phyloP scores from a whole-genome alignment of 2,329 filamentous ascomycete species.

The Talaromyces sp. region DNA sequence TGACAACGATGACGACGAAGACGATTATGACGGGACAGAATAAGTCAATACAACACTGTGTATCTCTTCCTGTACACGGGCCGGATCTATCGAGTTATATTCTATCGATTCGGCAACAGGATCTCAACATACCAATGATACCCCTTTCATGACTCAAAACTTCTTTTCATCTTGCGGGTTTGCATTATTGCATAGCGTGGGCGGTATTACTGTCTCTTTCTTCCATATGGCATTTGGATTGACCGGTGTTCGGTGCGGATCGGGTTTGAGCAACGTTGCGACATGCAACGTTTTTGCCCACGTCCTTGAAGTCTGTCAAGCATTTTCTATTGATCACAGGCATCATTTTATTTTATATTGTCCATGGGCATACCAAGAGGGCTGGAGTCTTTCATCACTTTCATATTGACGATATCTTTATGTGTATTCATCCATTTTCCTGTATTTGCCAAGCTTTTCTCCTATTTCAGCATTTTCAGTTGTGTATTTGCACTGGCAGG shows the following conservation, averaged over 20 bases:
- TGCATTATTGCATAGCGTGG: conserved; percentile 37
- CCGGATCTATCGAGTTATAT: not conserved
- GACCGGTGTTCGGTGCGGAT: conserved; percentile 30
- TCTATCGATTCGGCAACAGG: not conserved
- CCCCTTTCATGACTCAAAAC: conserved; percentile 30
- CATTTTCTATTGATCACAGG: conserved; percentile 6
- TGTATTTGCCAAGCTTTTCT: not conserved
- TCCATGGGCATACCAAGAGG: conserved; percentile 5
- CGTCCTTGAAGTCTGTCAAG: conserved; percentile 14
- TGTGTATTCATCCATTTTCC: conserved; percentile 7
- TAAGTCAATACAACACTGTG: not conserved
- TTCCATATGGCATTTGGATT: conserved; percentile 30
- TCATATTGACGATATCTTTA: conserved; percentile 11
- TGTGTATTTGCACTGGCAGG: not conserved
- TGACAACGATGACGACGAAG: conserved; percentile 28
- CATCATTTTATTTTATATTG: conserved; percentile 2
- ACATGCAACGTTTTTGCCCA: conserved; percentile 8
- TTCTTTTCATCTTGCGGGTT: conserved; percentile 17
- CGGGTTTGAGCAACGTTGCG: conserved; percentile 16
- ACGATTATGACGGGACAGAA: conserved; percentile 26
- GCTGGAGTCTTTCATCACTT: conserved; percentile 8
- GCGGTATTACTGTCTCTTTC: conserved; percentile 27
- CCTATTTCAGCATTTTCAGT: not conserved
- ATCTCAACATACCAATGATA: conserved; percentile 28
- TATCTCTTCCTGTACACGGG: not conserved